Evolutionary conservation across 1,284 basidiomycete genomes (phyloP).

Genomic region (Cystobasidiaceae sp.): DNA sequence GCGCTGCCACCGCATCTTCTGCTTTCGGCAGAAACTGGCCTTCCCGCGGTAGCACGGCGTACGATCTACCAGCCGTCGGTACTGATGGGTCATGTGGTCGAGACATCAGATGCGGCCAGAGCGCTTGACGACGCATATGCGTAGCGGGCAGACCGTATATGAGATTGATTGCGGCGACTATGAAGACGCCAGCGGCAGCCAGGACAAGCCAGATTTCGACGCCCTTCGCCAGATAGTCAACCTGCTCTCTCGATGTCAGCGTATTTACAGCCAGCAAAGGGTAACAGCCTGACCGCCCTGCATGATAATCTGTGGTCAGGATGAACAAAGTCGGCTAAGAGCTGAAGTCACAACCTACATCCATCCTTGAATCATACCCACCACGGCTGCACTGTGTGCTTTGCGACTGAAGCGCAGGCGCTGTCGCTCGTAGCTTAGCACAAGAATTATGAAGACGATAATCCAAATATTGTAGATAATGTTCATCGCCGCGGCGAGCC

Average conservation of each 20-base stretch:
- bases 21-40: neutral
- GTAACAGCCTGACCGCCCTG: neutral
- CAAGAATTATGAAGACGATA: slow-evolving; percentile 4
- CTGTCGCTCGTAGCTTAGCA: slow-evolving; percentile 21
- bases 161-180: slow-evolving; percentile 20
- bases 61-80: slow-evolving; percentile 6
- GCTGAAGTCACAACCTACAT: slow-evolving; percentile 14
- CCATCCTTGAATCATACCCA: slow-evolving; percentile 21
- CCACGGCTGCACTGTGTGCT: slow-evolving; percentile 16
- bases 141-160: slow-evolving; percentile 20
- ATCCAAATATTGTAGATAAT: slow-evolving; percentile 27
- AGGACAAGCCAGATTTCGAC: slow-evolving; percentile 21
- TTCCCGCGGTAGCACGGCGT: neutral
- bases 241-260: neutral
- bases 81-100: neutral
- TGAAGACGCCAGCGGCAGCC: slow-evolving; percentile 14
- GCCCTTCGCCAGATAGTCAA: slow-evolving; percentile 19
- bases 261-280: neutral
- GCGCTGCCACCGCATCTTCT: neutral
- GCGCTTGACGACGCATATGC: neutral
- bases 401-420: slow-evolving; percentile 18
- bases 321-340: neutral
- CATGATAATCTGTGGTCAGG: neutral
- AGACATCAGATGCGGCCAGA: slow-evolving; percentile 18
- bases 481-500: slow-evolving; percentile 9